Base-by-base conservation (phyloP, 2,329 filamentous ascomycete genomes). In the Chrysoporthe austroafricana region DNA sequence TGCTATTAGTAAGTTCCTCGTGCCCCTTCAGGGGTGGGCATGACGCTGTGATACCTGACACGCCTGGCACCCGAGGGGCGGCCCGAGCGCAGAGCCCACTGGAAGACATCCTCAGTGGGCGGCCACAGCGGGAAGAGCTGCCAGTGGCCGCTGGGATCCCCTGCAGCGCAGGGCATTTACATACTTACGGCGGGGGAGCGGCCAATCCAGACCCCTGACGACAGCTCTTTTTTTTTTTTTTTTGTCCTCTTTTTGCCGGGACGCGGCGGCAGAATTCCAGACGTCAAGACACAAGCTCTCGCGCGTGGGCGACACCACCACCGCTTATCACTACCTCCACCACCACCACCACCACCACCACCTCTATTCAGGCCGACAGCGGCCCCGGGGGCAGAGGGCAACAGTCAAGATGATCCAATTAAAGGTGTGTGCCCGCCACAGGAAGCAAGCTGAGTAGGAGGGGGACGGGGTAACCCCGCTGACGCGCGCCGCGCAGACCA, bases 321-420 rank as follows among this genome's bases (percentile, higher is more conserved):
- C 11, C 43, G 48, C 44, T 43, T 26, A 34, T 54, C 60, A 44
- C 48, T 36, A 36, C 32, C 7, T 43, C 21, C 50, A 16, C 58
- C 18, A 50, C 57, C n/a, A 63, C 32, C 21, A 44, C 21, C n/a
- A 63, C 60, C 61, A 62, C 56, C 52, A 64, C 61, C 46, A 54
- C 43, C 26, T 52, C 63, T n/a, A 39, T 36, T 56, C 60, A 59
- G 39, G 32, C 60, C 21, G 66, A 70, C 63, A 67, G 46, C 66
- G 62, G 63, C 62, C 70, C 66, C 66, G 69, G 70, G 32, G 65
- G 67, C 67, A 70, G 64, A 61, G 66, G 69, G 67, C 71, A 69
- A 66, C 71, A 77, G 77, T 77, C 86, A 90, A 81, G 74, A 98
- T 97, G 93, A 96, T 97, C 82, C 93, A 96, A 87, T 82, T 96